Base-by-base conservation (phyloP, 2,329 filamentous ascomycete genomes). In the Verticillium klebahnii region DNA sequence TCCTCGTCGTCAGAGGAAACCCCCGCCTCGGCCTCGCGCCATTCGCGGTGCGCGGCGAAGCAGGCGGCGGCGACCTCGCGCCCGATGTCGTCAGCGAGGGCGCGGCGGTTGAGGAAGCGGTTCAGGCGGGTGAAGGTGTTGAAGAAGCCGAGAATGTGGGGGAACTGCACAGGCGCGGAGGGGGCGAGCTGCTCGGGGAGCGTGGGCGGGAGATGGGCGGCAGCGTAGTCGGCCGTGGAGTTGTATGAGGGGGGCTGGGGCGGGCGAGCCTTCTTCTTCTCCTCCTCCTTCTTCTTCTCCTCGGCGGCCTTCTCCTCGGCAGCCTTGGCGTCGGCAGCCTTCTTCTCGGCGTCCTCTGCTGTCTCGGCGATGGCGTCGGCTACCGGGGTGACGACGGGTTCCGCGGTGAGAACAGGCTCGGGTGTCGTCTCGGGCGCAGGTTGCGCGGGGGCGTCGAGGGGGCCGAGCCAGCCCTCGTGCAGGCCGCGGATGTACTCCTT, bases 381-480 rank as follows among this genome's bases (percentile, higher is more conserved):
- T 19, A 64, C 64, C 37, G n/a, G 67, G 61, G 63, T 69, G 67
- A 59, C 72, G 70, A 56, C 68, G 67, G 50, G 71, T 65, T 65
- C 62, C 17, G 65, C 58, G 45, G 61, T 14, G n/a, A 52, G 32
- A n/a, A 70, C 68, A 5, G 69, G 65, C 6, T 68, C 66, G 7
- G 70, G 68, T 34, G 71, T 65, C 52, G 62, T 69, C 58, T 64
- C 60, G 39, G 58, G 70, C 66, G 37, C 70, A 62, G 73, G 72
- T 60, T 77, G 72, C 32, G 73, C 69, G 1, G 90, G 89, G 61
- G 86, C 76, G 63, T 89, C 85, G 54, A 96, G 78, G 8, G 95
- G 93, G 0, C 95, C 94, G 29, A 99, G 79, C 94, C 95, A 99
- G 61, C 95, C 95, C 77, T 99, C 95, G 73, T 99, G 95, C 67